Evolutionary conservation across 306 rosid species (phyloP).

Genomic region (Lotus japonicus): DNA sequence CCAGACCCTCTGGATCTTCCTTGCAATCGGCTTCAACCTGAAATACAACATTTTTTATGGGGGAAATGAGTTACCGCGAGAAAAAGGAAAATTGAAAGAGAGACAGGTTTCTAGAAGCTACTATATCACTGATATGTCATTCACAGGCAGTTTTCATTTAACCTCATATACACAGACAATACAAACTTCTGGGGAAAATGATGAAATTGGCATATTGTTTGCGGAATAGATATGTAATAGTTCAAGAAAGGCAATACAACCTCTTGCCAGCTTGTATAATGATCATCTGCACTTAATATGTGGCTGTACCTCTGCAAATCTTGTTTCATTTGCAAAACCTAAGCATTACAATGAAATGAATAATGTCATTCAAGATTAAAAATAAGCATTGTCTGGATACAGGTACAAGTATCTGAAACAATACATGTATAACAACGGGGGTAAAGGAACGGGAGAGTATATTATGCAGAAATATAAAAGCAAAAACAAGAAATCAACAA

Average conservation of each 20-base stretch:
- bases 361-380: slow-evolving; percentile 22
- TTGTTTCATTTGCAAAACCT: slow-evolving; percentile 82
- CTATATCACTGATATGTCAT: background rate
- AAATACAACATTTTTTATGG: slow-evolving; percentile 15
- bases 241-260: slow-evolving; percentile 33
- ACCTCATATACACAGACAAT: background rate
- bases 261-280: slow-evolving; percentile 95
- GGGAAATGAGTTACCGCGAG: background rate
- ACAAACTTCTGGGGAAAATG: background rate
- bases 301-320: slow-evolving; percentile 89
- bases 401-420: background rate
- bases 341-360: slow-evolving; percentile 33
- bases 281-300: slow-evolving; percentile 85
- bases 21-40: slow-evolving; percentile 98
- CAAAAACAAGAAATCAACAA: background rate
- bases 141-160: slow-evolving; percentile 4
- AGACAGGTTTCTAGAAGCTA: background rate
- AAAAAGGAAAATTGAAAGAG: background rate
- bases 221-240: slow-evolving; percentile 5
- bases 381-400: background rate
- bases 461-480: background rate
- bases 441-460: background rate
- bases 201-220: background rate
- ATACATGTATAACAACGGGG: background rate
- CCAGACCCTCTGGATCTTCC: slow-evolving; percentile 98